Evolutionary conservation across 2,329 filamentous ascomycete species (phyloP), one percentile per base, ranked within the genome.

Genomic region (Diplodia scrobiculata): DNA sequence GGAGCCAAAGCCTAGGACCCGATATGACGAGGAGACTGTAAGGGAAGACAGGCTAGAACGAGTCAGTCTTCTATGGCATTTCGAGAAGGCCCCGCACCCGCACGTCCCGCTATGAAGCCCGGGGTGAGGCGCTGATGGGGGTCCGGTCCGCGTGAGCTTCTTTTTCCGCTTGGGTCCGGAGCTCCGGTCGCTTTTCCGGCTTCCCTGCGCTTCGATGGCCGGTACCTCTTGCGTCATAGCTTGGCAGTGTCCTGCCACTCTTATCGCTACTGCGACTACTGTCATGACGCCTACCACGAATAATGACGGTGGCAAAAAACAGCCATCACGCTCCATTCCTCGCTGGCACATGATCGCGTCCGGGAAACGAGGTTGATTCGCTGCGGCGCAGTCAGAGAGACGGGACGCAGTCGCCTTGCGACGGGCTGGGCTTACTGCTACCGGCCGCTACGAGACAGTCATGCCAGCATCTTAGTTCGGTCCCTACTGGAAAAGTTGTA

Each of bases 21-120:
- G 19, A 50, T 36, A 45, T 50, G 58, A 45, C n/a, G 25, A 38
- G 58, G 58, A 25, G 36, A 50, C 7, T 34, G 11, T 17, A 34
- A 50, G 48, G 27, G 41, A 19, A 19, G 3, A 10, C 5, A 10
- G 41, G 17, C 41, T n/a, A 45, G 41, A 45, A 10, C n/a, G 17
- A n/a, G 17, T 45, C 27, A 29, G 36, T 13, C 29, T 62, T 62
- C 58, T 34, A 62, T 11, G 41, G 45, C 48, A 29, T 29, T 62
- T 62, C 58, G 58, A 62, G 58, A 62, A 62, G 41, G 41, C 27
- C 10, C 58, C 19, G 41, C 17, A 19, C 14, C 21, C 55, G 58
- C 58, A 62, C 58, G 58, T 36, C 19, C 58, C 58, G n/a, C 9
- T 6, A 14, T n/a, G 5, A 17, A 32, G 27, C 25, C 38, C 32